These are phyloP conservation scores for Chlorella sp. DNA, from an alignment of 139 green algal genomes.

Conservation along the genomic window DNA sequence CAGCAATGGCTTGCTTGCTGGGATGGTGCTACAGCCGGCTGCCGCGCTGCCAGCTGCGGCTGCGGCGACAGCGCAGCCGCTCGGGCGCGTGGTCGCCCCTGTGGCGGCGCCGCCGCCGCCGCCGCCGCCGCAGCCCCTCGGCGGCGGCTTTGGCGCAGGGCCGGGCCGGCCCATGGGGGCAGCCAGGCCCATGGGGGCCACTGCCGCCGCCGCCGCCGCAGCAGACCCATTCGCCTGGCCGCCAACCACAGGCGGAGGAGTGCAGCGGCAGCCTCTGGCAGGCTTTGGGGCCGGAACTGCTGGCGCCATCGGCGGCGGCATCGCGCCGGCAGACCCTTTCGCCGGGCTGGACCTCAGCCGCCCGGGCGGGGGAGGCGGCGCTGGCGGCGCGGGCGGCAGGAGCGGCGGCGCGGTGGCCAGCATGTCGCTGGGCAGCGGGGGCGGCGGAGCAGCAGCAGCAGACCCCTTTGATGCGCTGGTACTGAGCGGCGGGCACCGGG, in stretches of 20 bases:
- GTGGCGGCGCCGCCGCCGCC: not conserved
- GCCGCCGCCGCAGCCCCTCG: not conserved
- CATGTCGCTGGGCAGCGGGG: not conserved
- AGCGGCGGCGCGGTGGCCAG: not conserved
- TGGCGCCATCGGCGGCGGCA: not conserved
- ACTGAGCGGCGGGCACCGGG: not conserved
- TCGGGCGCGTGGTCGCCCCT: not conserved
- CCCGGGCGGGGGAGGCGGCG: too few species aligned
- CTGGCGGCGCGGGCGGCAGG: not conserved
- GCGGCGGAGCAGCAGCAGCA: not conserved
- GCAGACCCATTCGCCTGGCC: not conserved
- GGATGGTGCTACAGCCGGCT: not conserved
- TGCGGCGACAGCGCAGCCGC: not conserved
- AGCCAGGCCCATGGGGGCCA: not conserved
- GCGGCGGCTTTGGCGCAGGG: conserved; percentile 4
- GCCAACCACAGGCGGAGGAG: not conserved
- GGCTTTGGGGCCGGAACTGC: not conserved
- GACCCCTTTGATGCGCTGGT: conserved; percentile 20
- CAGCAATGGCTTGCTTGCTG: not conserved
- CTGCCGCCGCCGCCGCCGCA: not conserved
- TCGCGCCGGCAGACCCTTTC: not conserved
- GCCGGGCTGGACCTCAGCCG: not conserved
- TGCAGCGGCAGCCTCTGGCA: not conserved
- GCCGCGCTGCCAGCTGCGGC: not conserved
- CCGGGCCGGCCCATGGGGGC: not conserved